Evolutionary conservation across 2,329 filamentous ascomycete genomes (phyloP), one percentile per base, ranked within the genome.

Genomic region (Microthyrium microscopicum): DNA sequence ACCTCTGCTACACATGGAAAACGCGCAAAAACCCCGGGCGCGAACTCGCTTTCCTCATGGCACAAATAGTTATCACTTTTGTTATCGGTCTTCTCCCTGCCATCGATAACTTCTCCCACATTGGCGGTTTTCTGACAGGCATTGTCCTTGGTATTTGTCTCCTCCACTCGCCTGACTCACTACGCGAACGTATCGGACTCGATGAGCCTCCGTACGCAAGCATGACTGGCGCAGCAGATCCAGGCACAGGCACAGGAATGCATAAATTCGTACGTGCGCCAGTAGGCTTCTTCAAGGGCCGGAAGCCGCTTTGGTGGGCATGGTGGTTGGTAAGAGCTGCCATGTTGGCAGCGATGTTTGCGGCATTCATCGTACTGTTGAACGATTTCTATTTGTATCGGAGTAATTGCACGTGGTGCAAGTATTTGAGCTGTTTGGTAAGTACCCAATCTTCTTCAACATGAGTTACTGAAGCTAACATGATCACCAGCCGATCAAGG

Each of bases 61-160:
- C 94, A 36, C 85, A 94, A 47, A 72, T 95, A 40, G 61, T 75
- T 42, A 84, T 98, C 42, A 83, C 84, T 0, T 94, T 98, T 50
- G 83, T 89, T 12, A 68, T 98, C 3, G 89, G 89, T 21, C 67
- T 98, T 4, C 66, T 98, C 2, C 89, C 89, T 0, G 87, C 85
- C 6, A 59, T 98, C 29, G 89, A 98, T 62, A 98, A 98, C 55
- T 98, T 95, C 54, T 81, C 82, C 12, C 89, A 98, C 45, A 94
- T 98, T 40, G 89, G 89, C 35, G 89, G 89, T 2, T 94, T 95
- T 53, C 57, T 92, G 32, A 92, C 92, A 73, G 89, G 89, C 1
- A 59, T 98, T 5, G 77, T 77, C 0, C 69, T 94, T 1, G 89
- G 89, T 9, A 66, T 95, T 33, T 91, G 77, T 40, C 66, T 98